Base-by-base conservation (phyloP, 768 basidiomycete genomes). In the Dendrothele bispora region DNA sequence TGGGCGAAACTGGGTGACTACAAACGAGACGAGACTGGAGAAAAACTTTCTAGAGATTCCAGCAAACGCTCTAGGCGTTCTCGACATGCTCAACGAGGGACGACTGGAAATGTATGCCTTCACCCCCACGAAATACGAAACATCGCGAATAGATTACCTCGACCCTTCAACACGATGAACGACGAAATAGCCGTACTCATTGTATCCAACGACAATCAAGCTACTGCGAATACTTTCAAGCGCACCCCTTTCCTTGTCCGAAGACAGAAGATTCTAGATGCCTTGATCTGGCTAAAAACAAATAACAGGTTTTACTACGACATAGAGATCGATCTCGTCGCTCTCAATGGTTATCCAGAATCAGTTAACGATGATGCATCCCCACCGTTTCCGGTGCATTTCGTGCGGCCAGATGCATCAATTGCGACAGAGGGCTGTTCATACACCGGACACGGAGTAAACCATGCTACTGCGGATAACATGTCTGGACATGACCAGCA, bases 151-250 rank as follows among this genome's bases (percentile, higher is more conserved):
- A 15, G 36, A 7, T 18, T 38, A 8, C 36, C 36, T 38, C 54
- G 38, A 12, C 51, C 56, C n/a, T 24, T 55, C 5, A 14, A 30
- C 8, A 20, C 41, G 10, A 17, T 58, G 1, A 43, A 43, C 38
- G 56, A 55, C 36, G 36, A 49, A 26, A 53, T 58, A 29, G 44
- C 53, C 12, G 46, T 58, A 8, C 49, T 55, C 12, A 30, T 55
- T 29, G 50, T 49, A 7, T 40, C 56, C 12, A 34, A 44, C 2
- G 43, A 39, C 26, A 17, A 44, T 2, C 32, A 34, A 15, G 44
- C 45, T 5, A 53, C 46, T 1, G 20, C 30, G 0, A 48, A 53
- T 1, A 38, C 39, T 17, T 50, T 55, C 17, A 32, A 47, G 28
- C 37, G 51, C n/a, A 49, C 51, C 3, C 56, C 56, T 0, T 27